Percentiles rank a stretch among this genome's conserved stretches.
Conservation (phyloP, 306 rosid species). For the Vicia villosa region DNA sequence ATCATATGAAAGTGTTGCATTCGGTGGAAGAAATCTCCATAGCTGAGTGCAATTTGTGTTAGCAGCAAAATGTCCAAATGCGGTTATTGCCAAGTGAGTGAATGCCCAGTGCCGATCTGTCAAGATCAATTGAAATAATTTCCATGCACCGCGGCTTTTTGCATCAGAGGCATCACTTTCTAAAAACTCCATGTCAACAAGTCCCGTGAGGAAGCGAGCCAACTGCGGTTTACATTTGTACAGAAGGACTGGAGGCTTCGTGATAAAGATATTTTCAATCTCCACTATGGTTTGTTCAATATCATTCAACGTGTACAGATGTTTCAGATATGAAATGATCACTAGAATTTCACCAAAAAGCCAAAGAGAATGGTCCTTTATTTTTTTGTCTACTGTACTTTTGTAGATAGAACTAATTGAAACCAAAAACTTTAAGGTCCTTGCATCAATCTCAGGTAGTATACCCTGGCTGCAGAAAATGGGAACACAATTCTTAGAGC, state of each 20-base stretch:
- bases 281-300: constrained; percentile 65
- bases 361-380: constrained; percentile 55
- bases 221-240: constrained; percentile 75
- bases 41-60: constrained; percentile 63
- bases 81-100: constrained; percentile 66
- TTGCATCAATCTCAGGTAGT: constrained; percentile 58
- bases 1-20: constrained; percentile 86
- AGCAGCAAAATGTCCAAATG: constrained; percentile 78
- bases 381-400: constrained; percentile 47
- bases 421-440: constrained; percentile 67
- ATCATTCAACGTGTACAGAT: constrained; percentile 55
- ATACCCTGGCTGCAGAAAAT: constrained; percentile 49
- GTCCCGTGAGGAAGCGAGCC: constrained; percentile 73
- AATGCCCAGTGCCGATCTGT: constrained; percentile 87
- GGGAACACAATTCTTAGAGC: constrained; percentile 31
- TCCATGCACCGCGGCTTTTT: constrained; percentile 60
- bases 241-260: constrained; percentile 53
- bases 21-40: constrained; percentile 77
- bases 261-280: constrained; percentile 69
- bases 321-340: constrained; percentile 60
- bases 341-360: constrained; percentile 74
- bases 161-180: constrained; percentile 55
- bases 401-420: constrained; percentile 52
- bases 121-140: constrained; percentile 72
- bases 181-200: constrained; percentile 61